Conservation (phyloP, 805 yeast genomes). For the Sugiyamaella chiloensis region DNA sequence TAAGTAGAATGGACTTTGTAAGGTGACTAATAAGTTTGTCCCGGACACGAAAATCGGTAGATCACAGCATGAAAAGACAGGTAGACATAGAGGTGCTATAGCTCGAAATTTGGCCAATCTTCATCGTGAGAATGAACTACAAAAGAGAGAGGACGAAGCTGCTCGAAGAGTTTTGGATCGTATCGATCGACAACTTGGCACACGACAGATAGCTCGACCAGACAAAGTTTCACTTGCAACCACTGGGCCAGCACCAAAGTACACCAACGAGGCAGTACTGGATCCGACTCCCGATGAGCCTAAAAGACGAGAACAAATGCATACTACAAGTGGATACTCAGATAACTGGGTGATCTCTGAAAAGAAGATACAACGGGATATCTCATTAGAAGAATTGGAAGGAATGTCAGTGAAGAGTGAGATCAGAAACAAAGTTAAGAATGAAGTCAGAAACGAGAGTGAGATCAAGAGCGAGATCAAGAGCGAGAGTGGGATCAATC, state of each 20-base stretch:
- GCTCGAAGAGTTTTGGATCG: slow-evolving; percentile 23
- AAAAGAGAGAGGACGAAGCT: slow-evolving; percentile 17
- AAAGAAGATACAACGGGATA: slow-evolving; percentile 1
- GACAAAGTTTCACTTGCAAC: neutral
- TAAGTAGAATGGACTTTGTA: slow-evolving; percentile 19
- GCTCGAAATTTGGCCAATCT: slow-evolving; percentile 28
- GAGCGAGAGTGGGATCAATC: too few species aligned
- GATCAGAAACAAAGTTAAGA: too few species aligned
- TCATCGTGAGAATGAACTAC: slow-evolving; percentile 28
- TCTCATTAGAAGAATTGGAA: neutral
- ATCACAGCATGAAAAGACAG: slow-evolving; percentile 35
- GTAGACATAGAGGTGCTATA: slow-evolving; percentile 32
- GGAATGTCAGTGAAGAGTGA: too few species aligned
- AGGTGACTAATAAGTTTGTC: slow-evolving; percentile 32
- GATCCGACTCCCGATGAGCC: slow-evolving; percentile 8
- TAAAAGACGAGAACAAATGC: neutral
- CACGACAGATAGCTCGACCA: neutral
- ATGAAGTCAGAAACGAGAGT: too few species aligned
- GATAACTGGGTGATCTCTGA: slow-evolving; percentile 9
- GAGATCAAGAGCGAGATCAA: too few species aligned
- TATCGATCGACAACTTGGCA: slow-evolving; percentile 14
- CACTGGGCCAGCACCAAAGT: neutral
- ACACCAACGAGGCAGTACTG: slow-evolving; percentile 14
- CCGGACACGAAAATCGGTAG: slow-evolving; percentile 36
- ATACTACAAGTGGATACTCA: slow-evolving; percentile 7